phyloP scores from a whole-genome alignment of 345 rosid genomes.

The Gossypium sturtianum region DNA sequence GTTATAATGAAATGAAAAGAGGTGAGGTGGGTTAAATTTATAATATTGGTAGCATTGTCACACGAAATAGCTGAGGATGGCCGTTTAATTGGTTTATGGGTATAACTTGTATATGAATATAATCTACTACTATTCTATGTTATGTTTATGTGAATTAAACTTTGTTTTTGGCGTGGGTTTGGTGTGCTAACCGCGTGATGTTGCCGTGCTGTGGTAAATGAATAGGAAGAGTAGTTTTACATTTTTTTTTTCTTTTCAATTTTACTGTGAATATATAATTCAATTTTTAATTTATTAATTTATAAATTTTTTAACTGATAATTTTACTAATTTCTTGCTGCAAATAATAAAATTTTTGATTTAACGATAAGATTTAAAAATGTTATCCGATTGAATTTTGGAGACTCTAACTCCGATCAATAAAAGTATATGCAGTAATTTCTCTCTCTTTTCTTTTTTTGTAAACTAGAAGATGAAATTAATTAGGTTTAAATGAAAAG shows the following conservation, averaged over 20 bases:
- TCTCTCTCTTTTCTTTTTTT: too few species aligned
- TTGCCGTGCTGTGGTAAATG: neutral
- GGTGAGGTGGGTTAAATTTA: neutral
- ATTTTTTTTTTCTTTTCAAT: neutral
- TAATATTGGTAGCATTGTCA: neutral
- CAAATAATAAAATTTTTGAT: too few species aligned
- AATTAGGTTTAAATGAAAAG: too few species aligned
- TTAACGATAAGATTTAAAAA: too few species aligned
- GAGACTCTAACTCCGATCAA: too few species aligned
- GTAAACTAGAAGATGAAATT: too few species aligned
- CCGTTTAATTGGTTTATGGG: neutral
- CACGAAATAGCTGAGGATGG: neutral
- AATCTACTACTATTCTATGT: neutral
- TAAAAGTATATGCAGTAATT: too few species aligned
- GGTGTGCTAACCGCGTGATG: neutral
- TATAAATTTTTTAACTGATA: too few species aligned
- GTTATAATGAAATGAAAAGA: neutral
- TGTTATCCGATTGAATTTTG: too few species aligned
- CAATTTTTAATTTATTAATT: neutral
- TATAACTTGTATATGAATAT: neutral
- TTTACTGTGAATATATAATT: neutral
- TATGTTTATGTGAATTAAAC: neutral
- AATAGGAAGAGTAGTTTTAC: neutral
- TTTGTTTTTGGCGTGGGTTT: neutral
- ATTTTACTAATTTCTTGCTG: too few species aligned